These are phyloP conservation scores for Leishmania tropica DNA, from an alignment of 208 protist genomes.

Conservation along the genomic window DNA sequence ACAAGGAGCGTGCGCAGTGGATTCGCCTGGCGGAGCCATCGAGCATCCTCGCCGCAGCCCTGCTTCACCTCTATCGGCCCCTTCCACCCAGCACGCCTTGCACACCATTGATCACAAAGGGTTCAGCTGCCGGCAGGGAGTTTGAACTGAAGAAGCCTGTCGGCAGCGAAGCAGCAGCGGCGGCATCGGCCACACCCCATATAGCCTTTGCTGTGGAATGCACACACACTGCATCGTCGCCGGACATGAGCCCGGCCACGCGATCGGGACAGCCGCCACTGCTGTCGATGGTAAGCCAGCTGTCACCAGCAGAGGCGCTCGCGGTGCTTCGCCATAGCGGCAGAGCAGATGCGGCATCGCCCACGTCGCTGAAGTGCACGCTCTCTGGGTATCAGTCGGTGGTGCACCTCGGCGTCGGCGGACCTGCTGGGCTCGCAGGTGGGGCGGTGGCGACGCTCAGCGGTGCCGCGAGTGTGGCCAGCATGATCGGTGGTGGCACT, in stretches of 20 bases:
- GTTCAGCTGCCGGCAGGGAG: background rate
- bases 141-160: background rate
- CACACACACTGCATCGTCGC: background rate
- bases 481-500: background rate
- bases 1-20: conserved; percentile 26
- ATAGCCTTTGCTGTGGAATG: conserved; percentile 3
- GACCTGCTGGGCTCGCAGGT: conserved; percentile 3
- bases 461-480: background rate
- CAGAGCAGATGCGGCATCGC: background rate
- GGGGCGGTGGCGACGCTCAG: background rate
- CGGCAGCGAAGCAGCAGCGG: background rate
- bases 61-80: conserved; percentile 26
- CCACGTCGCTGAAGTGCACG: conserved; percentile 20
- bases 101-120: background rate
- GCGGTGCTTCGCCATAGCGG: conserved; percentile 18
- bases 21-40: conserved; percentile 60
- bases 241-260: background rate
- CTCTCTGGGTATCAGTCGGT: conserved; percentile 26
- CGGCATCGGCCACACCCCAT: background rate
- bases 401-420: background rate
- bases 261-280: background rate
- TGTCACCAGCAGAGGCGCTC: conserved; percentile 22
- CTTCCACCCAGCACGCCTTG: background rate
- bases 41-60: conserved; percentile 43
- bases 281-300: background rate